Evolutionary conservation across 768 basidiomycete genomes (phyloP).

Genomic region (Boletus eberwhitei): DNA sequence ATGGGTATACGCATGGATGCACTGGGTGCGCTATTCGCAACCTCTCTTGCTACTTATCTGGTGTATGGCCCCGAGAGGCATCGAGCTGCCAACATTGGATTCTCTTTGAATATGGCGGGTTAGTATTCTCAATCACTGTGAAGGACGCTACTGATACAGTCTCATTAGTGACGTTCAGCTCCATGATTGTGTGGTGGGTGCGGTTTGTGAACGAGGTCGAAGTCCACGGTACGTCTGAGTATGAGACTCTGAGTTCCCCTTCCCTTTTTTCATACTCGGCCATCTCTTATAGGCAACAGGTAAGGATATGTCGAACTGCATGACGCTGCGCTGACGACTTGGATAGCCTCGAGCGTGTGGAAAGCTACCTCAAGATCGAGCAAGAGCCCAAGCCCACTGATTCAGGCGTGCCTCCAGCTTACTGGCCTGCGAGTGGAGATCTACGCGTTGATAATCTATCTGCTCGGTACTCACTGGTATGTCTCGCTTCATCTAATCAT

Average conservation of each 20-base stretch:
- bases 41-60: background rate
- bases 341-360: slow-evolving; percentile 1
- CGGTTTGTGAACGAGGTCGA: slow-evolving; percentile 45
- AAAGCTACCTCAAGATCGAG: background rate
- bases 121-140: background rate
- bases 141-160: background rate
- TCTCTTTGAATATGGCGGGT: slow-evolving; percentile 43
- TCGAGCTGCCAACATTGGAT: slow-evolving; percentile 31
- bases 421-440: background rate
- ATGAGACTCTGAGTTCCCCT: background rate
- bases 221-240: slow-evolving; percentile 35
- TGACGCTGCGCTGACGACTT: background rate
- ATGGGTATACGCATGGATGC: slow-evolving; percentile 52
- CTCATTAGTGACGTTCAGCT: slow-evolving; percentile 48
- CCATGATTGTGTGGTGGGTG: slow-evolving; percentile 51
- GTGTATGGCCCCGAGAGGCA: slow-evolving; percentile 3
- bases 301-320: background rate
- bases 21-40: slow-evolving; percentile 15
- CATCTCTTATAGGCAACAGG: background rate
- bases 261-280: background rate
- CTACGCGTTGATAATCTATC: slow-evolving; percentile 2
- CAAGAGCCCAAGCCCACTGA: background rate
- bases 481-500: background rate
- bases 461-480: slow-evolving; percentile 3
- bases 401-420: background rate